Evolutionary conservation across 129 eudicot species (phyloP).

Genomic region (Helianthus tuberosus): DNA sequence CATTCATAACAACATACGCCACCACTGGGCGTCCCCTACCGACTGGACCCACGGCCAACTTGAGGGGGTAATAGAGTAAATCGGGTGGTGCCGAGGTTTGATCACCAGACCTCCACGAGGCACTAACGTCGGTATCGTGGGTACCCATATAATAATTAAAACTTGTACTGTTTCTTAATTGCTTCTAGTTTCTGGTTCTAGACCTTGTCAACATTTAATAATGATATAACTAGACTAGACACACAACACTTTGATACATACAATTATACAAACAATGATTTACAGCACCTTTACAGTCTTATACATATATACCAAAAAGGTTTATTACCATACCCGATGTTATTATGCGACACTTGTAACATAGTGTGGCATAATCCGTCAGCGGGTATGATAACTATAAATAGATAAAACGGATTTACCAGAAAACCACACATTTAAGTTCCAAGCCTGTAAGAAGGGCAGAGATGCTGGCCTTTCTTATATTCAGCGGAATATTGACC

Average conservation of each 20-base stretch:
- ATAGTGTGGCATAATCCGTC: neutral
- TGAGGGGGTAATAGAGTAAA: too few relatives aligned
- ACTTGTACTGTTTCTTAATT: neutral
- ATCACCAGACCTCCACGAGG: too few relatives aligned
- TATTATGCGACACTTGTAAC: neutral
- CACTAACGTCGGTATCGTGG: too few relatives aligned
- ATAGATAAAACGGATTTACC: constrained; percentile 14
- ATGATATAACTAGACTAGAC: neutral
- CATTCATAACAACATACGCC: too few relatives aligned
- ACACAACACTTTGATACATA: neutral
- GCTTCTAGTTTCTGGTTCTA: neutral
- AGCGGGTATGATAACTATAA: neutral
- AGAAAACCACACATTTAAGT: constrained; percentile 19
- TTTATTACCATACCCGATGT: constrained; percentile 3
- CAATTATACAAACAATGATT: neutral
- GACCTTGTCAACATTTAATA: neutral
- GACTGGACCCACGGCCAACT: too few relatives aligned
- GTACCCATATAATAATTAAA: neutral
- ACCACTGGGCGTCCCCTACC: too few relatives aligned
- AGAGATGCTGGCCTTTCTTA: constrained; percentile 29
- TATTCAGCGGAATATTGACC: constrained; percentile 24
- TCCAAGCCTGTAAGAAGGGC: constrained; percentile 44
- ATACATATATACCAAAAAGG: constrained; percentile 2
- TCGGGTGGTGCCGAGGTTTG: too few relatives aligned
- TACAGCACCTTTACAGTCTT: constrained; percentile 2